Evolutionary conservation across 305 asterid genomes (phyloP).

Genomic region (Fraxinus xanthoxyloides): DNA sequence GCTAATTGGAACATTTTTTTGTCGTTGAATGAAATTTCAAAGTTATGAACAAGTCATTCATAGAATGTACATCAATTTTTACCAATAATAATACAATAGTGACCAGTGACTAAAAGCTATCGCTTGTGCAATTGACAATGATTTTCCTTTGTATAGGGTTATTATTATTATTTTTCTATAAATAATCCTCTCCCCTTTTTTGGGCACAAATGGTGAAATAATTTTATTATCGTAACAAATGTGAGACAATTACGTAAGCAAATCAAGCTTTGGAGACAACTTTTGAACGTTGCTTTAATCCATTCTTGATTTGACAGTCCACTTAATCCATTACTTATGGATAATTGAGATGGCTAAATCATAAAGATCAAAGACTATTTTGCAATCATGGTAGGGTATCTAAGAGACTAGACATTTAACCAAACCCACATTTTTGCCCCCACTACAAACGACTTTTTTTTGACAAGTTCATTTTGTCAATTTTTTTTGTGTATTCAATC

Average conservation of each 20-base stretch:
- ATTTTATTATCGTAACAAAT: neutral
- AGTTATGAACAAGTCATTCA: neutral
- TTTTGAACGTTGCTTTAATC: neutral
- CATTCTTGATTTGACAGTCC: neutral
- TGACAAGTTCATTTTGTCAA: neutral
- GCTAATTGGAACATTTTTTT: no score
- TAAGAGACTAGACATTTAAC: neutral
- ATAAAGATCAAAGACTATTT: no score
- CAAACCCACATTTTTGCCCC: neutral
- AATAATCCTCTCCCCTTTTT: neutral
- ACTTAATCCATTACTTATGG: neutral
- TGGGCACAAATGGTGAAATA: neutral
- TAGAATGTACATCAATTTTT: no score
- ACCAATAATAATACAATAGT: neutral
- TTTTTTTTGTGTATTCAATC: neutral
- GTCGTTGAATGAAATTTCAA: neutral
- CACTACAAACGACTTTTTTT: neutral
- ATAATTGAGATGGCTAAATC: no score
- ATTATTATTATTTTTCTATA: neutral
- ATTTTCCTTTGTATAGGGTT: no score
- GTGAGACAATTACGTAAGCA: neutral
- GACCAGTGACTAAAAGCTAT: neutral
- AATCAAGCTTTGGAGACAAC: neutral
- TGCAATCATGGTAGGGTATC: neutral
- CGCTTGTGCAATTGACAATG: neutral